Evolutionary conservation across 169 alveolate genomes (phyloP), one percentile per base, ranked within the genome.

Genomic region (Babesia sp.): DNA sequence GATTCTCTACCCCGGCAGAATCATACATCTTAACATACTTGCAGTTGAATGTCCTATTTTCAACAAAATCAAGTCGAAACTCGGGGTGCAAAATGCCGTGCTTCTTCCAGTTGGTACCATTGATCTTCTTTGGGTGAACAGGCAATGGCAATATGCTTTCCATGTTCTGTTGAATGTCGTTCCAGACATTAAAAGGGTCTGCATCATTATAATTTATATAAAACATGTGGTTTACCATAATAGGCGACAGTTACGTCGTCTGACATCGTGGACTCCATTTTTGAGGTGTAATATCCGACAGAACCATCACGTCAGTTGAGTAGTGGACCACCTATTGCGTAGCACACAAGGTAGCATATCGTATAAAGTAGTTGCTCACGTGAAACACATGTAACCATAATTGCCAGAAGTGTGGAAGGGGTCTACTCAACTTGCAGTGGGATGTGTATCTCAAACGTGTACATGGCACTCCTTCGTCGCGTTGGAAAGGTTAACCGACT

Each of bases 151-250:
- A 20, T 14, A 64, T 64, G 39, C 33, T 16, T 1, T 36, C 26
- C 63, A 64, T 9, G 61, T 37, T 33, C 11, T 28, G 9, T n/a
- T 50, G 18, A 8, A 64, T 31, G 33, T 37, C 54, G 26, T 64
- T 61, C 74, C 74, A 64, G 20, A 64, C 50, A 26, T 50, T n/a
- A 37, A 64, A 45, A 16, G 74, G 74, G 50, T 64, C 74, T 64
- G 42, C 39, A n/a, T 12, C n/a, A 31, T 57, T 14, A 12, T 42
- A 63, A 7, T 14, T 14, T 11, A 26, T 1, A 42, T 46, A n/a
- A 9, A 1, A 24, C 33, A 14, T 1, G n/a, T 33, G 16, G 48
- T 61, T 20, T 46, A 64, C 74, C 74, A 41, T 14, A 5, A 56
- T 48, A 48, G 1, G 74, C 14, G 14, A 64, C 74, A 1, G 24